phyloP scores from a whole-genome alignment of 1,139 yeast genomes.

The Protomyces lactucae-debilis region DNA sequence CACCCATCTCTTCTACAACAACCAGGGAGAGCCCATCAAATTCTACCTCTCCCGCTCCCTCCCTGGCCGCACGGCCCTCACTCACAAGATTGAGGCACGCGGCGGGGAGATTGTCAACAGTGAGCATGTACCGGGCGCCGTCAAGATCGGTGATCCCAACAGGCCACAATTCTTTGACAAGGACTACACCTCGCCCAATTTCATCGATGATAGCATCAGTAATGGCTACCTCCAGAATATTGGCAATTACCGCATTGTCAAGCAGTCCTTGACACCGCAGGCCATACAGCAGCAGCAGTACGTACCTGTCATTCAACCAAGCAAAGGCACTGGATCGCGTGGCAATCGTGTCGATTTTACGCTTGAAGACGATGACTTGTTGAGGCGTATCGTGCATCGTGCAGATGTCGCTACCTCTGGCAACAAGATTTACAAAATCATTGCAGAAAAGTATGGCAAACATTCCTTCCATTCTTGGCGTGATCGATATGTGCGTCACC shows the following conservation, averaged over 20 bases:
- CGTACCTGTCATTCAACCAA: background rate
- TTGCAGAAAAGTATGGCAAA: slow-evolving; percentile 11
- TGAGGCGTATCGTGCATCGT: slow-evolving; percentile 20
- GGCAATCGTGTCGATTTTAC: slow-evolving; percentile 16
- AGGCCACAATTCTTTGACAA: slow-evolving; percentile 9
- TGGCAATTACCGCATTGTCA: slow-evolving; percentile 4
- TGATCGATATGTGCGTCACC: slow-evolving; percentile 20
- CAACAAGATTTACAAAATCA: slow-evolving; percentile 19
- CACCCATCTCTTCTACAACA: slow-evolving; percentile 7
- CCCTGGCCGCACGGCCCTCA: background rate
- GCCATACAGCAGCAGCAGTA: background rate
- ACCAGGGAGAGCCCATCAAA: slow-evolving; percentile 17
- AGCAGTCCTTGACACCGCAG: no score
- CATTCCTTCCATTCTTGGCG: slow-evolving; percentile 27
- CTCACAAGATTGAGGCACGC: slow-evolving; percentile 12
- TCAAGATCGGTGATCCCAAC: slow-evolving; percentile 18
- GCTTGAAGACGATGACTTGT: slow-evolving; percentile 22
- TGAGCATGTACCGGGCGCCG: background rate
- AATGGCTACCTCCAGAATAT: slow-evolving; percentile 9
- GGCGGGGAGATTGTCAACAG: slow-evolving; percentile 13
- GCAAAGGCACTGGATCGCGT: slow-evolving; percentile 11
- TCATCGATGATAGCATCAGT: slow-evolving; percentile 21
- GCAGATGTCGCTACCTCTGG: slow-evolving; percentile 19
- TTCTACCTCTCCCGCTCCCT: slow-evolving; percentile 18
- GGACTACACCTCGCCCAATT: slow-evolving; percentile 1